A percentile compares a stretch with the other conserved stretches of the same genome.
phyloP scores from a whole-genome alignment of 257 asterid species.

The Solanum infundibuliforme region DNA sequence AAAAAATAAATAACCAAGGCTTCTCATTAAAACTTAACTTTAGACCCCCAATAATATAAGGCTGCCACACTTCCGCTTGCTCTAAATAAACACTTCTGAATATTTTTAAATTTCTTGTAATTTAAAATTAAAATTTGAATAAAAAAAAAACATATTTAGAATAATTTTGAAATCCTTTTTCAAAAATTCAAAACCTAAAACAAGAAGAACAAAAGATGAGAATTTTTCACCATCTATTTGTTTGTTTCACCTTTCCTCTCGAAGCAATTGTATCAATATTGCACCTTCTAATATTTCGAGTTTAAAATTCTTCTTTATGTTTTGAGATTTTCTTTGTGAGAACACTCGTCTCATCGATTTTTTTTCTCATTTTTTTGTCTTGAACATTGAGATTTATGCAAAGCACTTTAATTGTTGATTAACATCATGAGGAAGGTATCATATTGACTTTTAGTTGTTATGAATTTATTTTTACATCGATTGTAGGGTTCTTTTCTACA shows the following conservation, averaged over 20 bases:
- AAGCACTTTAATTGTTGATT: not conserved
- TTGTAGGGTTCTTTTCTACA: not conserved
- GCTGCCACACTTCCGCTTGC: not conserved
- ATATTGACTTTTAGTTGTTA: not conserved
- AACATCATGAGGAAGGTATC: not conserved
- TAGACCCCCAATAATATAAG: not conserved
- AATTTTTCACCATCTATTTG: no score
- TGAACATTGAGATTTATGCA: not conserved
- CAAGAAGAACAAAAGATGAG: no score
- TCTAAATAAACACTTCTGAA: not conserved
- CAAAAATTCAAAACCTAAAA: no score
- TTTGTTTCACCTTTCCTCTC: not conserved
- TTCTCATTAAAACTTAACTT: not conserved
- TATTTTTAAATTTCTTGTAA: not conserved
- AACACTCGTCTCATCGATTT: not conserved
- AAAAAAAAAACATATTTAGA: no score
- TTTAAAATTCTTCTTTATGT: not conserved
- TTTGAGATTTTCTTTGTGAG: not conserved
- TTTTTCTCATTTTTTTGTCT: not conserved
- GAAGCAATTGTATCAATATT: not conserved
- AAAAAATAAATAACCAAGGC: no score
- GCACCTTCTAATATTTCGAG: not conserved
- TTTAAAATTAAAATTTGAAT: no score
- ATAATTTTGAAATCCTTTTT: no score
- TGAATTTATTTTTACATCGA: not conserved